phyloP scores from a whole-genome alignment of 2,329 filamentous ascomycete species.

The Aureobasidium namibiae region DNA sequence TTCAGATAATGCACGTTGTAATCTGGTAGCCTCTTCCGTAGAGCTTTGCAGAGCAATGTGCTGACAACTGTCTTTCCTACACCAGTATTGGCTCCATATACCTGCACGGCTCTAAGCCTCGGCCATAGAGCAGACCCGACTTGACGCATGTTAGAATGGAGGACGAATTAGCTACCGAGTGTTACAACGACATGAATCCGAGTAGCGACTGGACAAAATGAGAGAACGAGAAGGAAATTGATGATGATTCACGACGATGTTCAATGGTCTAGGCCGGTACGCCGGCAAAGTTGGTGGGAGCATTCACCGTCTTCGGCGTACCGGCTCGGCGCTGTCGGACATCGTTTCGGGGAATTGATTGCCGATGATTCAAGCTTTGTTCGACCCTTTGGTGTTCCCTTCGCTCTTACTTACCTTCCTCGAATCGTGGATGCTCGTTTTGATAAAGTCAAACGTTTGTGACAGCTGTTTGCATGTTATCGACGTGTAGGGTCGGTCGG shows the following conservation, averaged over 20 bases:
- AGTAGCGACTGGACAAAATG: not conserved
- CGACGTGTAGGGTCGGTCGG: too few relatives aligned
- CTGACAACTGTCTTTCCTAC: slow-evolving; percentile 79
- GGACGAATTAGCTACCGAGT: not conserved
- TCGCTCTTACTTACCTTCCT: not conserved
- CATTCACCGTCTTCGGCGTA: not conserved
- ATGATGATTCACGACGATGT: not conserved
- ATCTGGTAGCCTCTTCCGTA: slow-evolving; percentile 38
- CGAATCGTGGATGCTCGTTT: too few relatives aligned
- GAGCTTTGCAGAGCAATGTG: slow-evolving; percentile 60
- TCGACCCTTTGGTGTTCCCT: not conserved
- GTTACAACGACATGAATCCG: not conserved
- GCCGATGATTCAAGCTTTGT: not conserved
- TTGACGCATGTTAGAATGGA: slow-evolving; percentile 24
- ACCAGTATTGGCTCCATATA: slow-evolving; percentile 77
- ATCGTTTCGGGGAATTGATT: not conserved
- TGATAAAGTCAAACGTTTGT: too few relatives aligned
- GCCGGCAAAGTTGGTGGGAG: not conserved
- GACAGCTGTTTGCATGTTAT: too few relatives aligned
- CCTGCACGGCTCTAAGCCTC: slow-evolving; percentile 59
- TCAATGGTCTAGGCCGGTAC: not conserved
- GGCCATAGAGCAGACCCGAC: slow-evolving; percentile 58
- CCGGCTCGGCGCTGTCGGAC: not conserved
- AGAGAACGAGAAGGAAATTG: not conserved
- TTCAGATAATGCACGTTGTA: slow-evolving; percentile 61